These are phyloP conservation scores for Bretschneidera sinensis DNA, from an alignment of 345 rosid genomes.

Conservation along the genomic window DNA sequence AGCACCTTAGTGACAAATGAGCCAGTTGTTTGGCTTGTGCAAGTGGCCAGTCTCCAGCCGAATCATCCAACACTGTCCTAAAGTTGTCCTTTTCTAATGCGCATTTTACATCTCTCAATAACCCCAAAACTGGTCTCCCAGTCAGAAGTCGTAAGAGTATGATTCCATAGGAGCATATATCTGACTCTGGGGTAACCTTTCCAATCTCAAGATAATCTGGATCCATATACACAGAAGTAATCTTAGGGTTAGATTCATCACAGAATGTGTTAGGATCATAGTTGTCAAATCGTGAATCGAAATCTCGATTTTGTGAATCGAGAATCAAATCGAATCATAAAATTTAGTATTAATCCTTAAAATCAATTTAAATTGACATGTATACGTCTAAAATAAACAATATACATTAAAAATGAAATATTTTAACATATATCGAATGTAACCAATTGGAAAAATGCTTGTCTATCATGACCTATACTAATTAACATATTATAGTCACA, in stretches of 20 bases:
- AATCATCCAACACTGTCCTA: constrained; percentile 46
- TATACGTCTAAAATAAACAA: too few relatives aligned
- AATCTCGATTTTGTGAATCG: too few relatives aligned
- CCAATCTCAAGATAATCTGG: constrained; percentile 51
- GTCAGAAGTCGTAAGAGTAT: constrained; percentile 74
- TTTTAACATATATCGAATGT: too few relatives aligned
- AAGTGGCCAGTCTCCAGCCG: constrained; percentile 78
- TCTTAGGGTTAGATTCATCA: constrained; percentile 10
- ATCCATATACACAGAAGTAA: constrained; percentile 35
- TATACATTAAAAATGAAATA: too few relatives aligned
- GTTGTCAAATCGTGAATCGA: too few relatives aligned
- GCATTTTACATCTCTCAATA: constrained; percentile 54
- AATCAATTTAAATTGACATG: too few relatives aligned
- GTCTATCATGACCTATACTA: too few relatives aligned
- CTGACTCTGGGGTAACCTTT: constrained; percentile 53
- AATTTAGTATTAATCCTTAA: too few relatives aligned
- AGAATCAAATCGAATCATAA: too few relatives aligned
- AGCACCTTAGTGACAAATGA: constrained; percentile 63
- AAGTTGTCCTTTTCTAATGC: constrained; percentile 63
- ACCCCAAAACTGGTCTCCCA: constrained; percentile 45
- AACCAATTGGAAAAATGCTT: too few relatives aligned
- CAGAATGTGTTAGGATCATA: too few relatives aligned
- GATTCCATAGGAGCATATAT: constrained; percentile 72
- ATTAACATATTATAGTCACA: too few relatives aligned
- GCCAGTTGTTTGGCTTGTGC: constrained; percentile 55